Percentiles rank a stretch among this genome's conserved stretches.
Evolutionary conservation across 805 yeast genomes (phyloP).

Genomic region (Spathaspora sp.): DNA sequence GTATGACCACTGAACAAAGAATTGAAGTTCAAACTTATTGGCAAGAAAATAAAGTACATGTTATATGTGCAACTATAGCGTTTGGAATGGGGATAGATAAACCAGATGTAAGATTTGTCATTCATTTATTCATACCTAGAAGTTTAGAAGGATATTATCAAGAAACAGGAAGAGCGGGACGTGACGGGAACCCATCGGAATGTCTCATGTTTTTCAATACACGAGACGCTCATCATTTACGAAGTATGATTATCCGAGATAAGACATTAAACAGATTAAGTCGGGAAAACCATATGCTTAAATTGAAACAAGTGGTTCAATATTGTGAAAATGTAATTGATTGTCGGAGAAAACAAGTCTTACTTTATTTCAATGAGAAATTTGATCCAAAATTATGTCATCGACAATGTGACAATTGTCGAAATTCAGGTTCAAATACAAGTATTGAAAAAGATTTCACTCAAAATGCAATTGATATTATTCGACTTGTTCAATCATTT

Average conservation of each 20-base stretch:
- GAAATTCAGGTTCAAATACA: constrained; percentile 28
- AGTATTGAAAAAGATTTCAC: constrained; percentile 68
- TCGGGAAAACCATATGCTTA: constrained; percentile 72
- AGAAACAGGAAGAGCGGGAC: constrained; percentile 97
- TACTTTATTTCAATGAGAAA: constrained; percentile 84
- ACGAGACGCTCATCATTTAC: constrained; percentile 74
- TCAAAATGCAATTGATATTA: constrained; percentile 52
- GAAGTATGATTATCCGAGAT: constrained; percentile 75
- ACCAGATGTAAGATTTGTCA: constrained; percentile 89
- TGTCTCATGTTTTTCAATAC: constrained; percentile 82
- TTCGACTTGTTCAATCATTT: constrained; percentile 54
- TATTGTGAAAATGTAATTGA: constrained; percentile 90
- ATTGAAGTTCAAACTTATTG: constrained; percentile 68
- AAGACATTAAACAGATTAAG: constrained; percentile 58
- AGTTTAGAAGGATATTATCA: constrained; percentile 95
- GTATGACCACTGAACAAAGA: constrained; percentile 81
- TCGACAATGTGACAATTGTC: constrained; percentile 84
- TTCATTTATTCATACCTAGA: constrained; percentile 84
- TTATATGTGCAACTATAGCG: constrained; percentile 96
- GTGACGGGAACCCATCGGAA: constrained; percentile 82
- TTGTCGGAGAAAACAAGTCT: constrained; percentile 84
- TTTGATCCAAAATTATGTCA: constrained; percentile 66
- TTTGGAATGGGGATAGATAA: constrained; percentile 99
- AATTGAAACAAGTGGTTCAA: constrained; percentile 78
- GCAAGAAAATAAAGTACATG: constrained; percentile 70